These are phyloP conservation scores for Fusarium denticulatum DNA, from an alignment of 2,329 filamentous ascomycete species.

Conservation along the genomic window DNA sequence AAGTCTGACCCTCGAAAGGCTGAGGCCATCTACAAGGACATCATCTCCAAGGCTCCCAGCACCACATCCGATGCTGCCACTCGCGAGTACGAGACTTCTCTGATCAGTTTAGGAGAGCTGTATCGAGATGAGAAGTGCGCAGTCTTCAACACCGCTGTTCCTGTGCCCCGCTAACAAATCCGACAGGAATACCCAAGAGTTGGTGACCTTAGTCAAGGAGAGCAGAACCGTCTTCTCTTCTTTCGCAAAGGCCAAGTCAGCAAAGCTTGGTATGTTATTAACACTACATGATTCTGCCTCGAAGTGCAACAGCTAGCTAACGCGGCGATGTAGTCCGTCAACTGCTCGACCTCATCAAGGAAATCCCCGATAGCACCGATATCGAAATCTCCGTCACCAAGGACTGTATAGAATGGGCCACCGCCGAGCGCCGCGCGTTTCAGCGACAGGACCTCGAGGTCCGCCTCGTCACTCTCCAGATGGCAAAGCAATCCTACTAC, in stretches of 20 bases:
- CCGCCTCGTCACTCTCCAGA: slow-evolving; percentile 90
- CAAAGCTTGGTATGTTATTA: slow-evolving; percentile 82
- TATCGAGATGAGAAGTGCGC: slow-evolving; percentile 88
- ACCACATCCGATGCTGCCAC: slow-evolving; percentile 85
- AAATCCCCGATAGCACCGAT: slow-evolving; percentile 94
- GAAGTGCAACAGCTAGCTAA: slow-evolving; percentile 21
- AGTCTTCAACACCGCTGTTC: neutral
- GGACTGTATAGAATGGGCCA: slow-evolving; percentile 99
- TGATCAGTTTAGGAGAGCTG: slow-evolving; percentile 89
- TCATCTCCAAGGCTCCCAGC: slow-evolving; percentile 85
- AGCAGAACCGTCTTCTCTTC: slow-evolving; percentile 92
- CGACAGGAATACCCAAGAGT: slow-evolving; percentile 78
- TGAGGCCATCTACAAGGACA: slow-evolving; percentile 87
- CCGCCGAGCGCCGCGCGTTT: slow-evolving; percentile 92
- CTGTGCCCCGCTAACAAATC: slow-evolving; percentile 22
- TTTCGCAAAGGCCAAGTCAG: slow-evolving; percentile 98
- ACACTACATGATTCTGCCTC: neutral
- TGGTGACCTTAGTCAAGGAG: slow-evolving; percentile 89
- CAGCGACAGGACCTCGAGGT: slow-evolving; percentile 98
- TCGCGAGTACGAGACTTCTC: slow-evolving; percentile 88
- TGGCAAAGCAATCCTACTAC: slow-evolving; percentile 97
- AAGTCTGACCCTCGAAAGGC: slow-evolving; percentile 86
- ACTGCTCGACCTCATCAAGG: slow-evolving; percentile 92
- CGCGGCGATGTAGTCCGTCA: slow-evolving; percentile 76
- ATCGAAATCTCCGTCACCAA: slow-evolving; percentile 95